Percentiles rank a stretch among this genome's conserved stretches.
These are phyloP conservation scores for Boletus rufocinnamomeus DNA, from an alignment of 768 basidiomycete genomes.

Conservation along the genomic window DNA sequence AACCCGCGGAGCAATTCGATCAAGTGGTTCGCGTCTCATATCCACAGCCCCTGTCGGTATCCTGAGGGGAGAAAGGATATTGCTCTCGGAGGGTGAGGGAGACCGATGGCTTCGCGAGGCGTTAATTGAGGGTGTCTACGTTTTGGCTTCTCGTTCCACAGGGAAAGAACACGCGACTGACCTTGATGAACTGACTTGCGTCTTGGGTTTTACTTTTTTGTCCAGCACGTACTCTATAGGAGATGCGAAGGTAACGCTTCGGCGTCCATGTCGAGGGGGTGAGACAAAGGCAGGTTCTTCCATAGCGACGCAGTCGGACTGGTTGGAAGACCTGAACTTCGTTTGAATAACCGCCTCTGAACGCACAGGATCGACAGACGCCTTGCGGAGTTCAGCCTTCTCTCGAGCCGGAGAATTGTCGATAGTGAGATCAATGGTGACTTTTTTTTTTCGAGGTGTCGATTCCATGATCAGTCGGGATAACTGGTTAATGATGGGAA, in stretches of 20 bases:
- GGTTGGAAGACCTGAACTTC: background rate
- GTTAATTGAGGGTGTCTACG: background rate
- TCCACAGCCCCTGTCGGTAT: slow-evolving; percentile 2
- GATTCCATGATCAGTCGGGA: slow-evolving; percentile 9
- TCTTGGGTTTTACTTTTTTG: slow-evolving; percentile 1
- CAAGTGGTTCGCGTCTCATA: background rate
- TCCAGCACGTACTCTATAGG: slow-evolving; percentile 22
- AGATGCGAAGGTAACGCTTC: slow-evolving; percentile 35
- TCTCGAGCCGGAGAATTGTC: slow-evolving; percentile 29
- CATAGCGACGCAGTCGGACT: background rate
- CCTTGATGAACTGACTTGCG: slow-evolving; percentile 6
- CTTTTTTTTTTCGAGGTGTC: slow-evolving; percentile 25
- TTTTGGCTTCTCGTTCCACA: background rate
- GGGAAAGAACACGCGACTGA: slow-evolving; percentile 3
- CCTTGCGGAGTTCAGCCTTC: background rate
- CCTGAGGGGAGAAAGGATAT: slow-evolving; percentile 22
- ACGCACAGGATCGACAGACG: background rate
- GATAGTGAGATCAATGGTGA: slow-evolving; percentile 49
- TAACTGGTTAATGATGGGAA: slow-evolving; percentile 15
- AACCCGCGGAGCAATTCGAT: slow-evolving; percentile 5
- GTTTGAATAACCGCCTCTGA: background rate
- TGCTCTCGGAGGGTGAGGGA: slow-evolving; percentile 5
- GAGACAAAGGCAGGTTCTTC: slow-evolving; percentile 1
- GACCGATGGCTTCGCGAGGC: slow-evolving; percentile 1
- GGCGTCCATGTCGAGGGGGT: slow-evolving; percentile 14